These are phyloP conservation scores for Candida pini DNA, from an alignment of 805 yeast species.

Conservation along the genomic window DNA sequence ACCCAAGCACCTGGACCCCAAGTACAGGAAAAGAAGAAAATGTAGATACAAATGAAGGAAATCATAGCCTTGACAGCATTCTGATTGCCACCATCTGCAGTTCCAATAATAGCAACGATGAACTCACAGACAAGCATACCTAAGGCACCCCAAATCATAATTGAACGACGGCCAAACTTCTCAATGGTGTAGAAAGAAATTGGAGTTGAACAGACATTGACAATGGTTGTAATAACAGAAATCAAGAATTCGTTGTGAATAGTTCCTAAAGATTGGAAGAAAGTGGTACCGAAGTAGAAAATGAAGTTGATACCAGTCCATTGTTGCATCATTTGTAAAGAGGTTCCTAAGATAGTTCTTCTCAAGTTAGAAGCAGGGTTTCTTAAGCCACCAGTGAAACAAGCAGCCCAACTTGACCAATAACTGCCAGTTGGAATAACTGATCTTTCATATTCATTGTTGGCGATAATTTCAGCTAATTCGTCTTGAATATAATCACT, in stretches of 20 bases:
- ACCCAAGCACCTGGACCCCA: slow-evolving; percentile 87
- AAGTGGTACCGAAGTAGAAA: slow-evolving; percentile 68
- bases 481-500: slow-evolving; percentile 43
- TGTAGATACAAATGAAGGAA: slow-evolving; percentile 50
- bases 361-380: slow-evolving; percentile 34
- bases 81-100: slow-evolving; percentile 22
- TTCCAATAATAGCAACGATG: slow-evolving; percentile 44
- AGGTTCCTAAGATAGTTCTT: slow-evolving; percentile 39
- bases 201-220: slow-evolving; percentile 46
- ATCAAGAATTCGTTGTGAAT: slow-evolving; percentile 42
- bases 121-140: slow-evolving; percentile 51
- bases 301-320: slow-evolving; percentile 73
- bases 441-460: slow-evolving; percentile 40
- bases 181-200: slow-evolving; percentile 54
- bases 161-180: slow-evolving; percentile 50
- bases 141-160: slow-evolving; percentile 43
- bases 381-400: slow-evolving; percentile 37
- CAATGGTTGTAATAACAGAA: slow-evolving; percentile 48
- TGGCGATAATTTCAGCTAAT: slow-evolving; percentile 46
- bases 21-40: slow-evolving; percentile 72
- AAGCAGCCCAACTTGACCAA: slow-evolving; percentile 36
- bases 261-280: slow-evolving; percentile 50
- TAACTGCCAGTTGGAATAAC: slow-evolving; percentile 30
- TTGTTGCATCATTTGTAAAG: slow-evolving; percentile 56
- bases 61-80: slow-evolving; percentile 30